phyloP scores from a whole-genome alignment of 2,329 filamentous ascomycete genomes.

The Ophiosphaerella korrae region DNA sequence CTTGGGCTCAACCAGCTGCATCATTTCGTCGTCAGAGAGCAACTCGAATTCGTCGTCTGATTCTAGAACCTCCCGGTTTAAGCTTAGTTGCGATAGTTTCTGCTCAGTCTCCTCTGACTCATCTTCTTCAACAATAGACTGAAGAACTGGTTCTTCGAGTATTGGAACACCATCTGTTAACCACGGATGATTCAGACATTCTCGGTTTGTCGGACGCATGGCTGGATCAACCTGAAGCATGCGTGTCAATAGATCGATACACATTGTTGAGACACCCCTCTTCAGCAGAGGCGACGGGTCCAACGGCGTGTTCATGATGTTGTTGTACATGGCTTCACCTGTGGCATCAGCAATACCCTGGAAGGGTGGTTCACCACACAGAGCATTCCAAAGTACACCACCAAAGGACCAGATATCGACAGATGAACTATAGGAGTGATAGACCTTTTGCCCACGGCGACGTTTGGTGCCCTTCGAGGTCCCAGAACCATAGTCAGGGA shows the following conservation, averaged over 20 bases:
- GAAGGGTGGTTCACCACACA: conserved; percentile 82
- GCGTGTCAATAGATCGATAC: conserved; percentile 74
- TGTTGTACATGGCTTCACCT: conserved; percentile 79
- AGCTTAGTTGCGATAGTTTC: conserved; percentile 57
- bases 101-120: conserved; percentile 61
- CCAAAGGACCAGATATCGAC: conserved; percentile 97
- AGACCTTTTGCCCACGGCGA: conserved; percentile 58
- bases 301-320: conserved; percentile 80
- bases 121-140: conserved; percentile 59
- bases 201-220: conserved; percentile 72
- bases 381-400: conserved; percentile 84
- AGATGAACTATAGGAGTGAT: conserved; percentile 79
- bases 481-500: conserved; percentile 76
- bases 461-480: conserved; percentile 67
- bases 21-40: conserved; percentile 39
- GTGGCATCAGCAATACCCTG: conserved; percentile 76
- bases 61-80: conserved; percentile 46
- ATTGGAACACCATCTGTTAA: conserved; percentile 59
- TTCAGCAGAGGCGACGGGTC: conserved; percentile 68
- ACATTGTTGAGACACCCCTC: conserved; percentile 65
- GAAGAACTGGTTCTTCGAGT: conserved; percentile 36
- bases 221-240: conserved; percentile 85
- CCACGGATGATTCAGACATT: conserved; percentile 77
- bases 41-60: conserved; percentile 37
- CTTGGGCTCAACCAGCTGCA: conserved; percentile 49